phyloP scores from a whole-genome alignment of 1,284 basidiomycete species.

The Albatrellus sp. region DNA sequence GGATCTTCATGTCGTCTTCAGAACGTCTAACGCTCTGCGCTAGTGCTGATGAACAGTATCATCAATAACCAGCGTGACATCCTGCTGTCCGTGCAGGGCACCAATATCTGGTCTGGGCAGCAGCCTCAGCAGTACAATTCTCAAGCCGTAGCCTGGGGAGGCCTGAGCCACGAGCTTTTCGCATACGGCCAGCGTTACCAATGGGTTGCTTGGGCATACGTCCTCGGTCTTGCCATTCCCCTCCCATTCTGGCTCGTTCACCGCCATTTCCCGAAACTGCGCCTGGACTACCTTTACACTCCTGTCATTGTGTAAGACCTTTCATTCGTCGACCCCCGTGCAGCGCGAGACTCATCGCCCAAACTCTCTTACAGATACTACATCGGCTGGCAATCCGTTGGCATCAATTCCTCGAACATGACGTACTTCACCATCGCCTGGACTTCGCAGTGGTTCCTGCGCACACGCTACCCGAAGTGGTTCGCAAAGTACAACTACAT shows the following conservation, averaged over 20 bases:
- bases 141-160: constrained; percentile 45
- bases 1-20: neutral
- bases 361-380: constrained; percentile 18
- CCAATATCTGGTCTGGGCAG: constrained; percentile 40
- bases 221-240: constrained; percentile 38
- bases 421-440: constrained; percentile 27
- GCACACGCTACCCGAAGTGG: constrained; percentile 22
- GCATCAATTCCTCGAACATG: constrained; percentile 41
- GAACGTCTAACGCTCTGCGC: neutral
- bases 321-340: constrained; percentile 12
- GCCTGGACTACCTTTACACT: constrained; percentile 34
- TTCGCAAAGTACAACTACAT: constrained; percentile 52
- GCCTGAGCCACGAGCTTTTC: constrained; percentile 28
- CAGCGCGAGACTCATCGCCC: neutral
- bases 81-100: constrained; percentile 19
- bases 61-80: constrained; percentile 28
- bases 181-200: constrained; percentile 17
- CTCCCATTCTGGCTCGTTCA: constrained; percentile 42
- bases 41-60: constrained; percentile 38
- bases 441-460: constrained; percentile 34
- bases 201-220: constrained; percentile 23
- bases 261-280: constrained; percentile 29
- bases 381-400: constrained; percentile 30
- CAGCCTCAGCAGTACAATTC: constrained; percentile 29
- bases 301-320: constrained; percentile 27